These are phyloP conservation scores for Phytophthora aleatoria DNA, from an alignment of 352 stramenopile genomes.

Conservation along the genomic window DNA sequence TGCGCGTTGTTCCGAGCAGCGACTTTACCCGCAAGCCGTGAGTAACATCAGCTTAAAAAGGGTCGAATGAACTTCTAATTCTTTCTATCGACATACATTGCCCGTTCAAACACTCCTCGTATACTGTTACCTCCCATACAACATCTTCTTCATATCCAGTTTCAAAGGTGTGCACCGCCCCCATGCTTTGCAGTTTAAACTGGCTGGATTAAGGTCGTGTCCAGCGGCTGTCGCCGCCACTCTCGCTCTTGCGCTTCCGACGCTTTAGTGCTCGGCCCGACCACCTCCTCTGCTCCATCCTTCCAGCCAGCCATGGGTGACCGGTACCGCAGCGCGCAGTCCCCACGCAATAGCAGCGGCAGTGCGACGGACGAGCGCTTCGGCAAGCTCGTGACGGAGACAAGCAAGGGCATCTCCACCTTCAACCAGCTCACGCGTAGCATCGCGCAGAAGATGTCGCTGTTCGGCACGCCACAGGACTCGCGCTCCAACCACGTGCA, in stretches of 20 bases:
- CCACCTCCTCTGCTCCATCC: neutral
- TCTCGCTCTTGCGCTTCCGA: conserved; percentile 27
- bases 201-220: conserved; percentile 24
- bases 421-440: conserved; percentile 87
- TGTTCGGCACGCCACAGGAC: conserved; percentile 86
- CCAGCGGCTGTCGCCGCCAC: conserved; percentile 11
- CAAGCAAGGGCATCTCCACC: conserved; percentile 84
- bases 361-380: conserved; percentile 68
- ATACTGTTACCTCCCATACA: conserved; percentile 4
- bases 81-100: neutral
- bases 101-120: neutral
- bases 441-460: conserved; percentile 88
- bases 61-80: neutral
- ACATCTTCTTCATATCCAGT: conserved; percentile 8
- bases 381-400: conserved; percentile 78
- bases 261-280: conserved; percentile 7
- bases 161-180: conserved; percentile 15
- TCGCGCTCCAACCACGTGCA: conserved; percentile 81
- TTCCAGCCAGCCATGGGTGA: conserved; percentile 51
- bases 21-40: conserved; percentile 21
- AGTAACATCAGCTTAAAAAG: conserved; percentile 9
- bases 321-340: conserved; percentile 67
- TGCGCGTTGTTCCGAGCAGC: conserved; percentile 1
- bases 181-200: conserved; percentile 25
- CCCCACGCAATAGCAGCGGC: conserved; percentile 48